A percentile compares a stretch with the other conserved stretches of the same genome.
These are phyloP conservation scores for Phaeotremella fagi DNA, from an alignment of 768 basidiomycete genomes.

Conservation along the genomic window DNA sequence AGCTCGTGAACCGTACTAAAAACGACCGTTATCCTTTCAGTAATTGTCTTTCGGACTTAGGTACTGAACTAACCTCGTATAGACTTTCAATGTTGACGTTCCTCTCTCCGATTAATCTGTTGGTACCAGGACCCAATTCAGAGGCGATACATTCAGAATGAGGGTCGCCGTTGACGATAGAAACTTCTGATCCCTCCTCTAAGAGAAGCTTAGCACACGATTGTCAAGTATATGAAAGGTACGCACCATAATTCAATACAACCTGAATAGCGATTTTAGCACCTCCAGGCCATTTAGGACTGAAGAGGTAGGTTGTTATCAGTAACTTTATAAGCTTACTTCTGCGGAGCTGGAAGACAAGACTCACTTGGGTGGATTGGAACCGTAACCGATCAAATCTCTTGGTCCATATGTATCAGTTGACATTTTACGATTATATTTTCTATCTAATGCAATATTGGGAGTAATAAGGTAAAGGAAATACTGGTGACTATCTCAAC, in stretches of 20 bases:
- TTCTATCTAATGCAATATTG: not conserved
- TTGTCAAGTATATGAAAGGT: not conserved
- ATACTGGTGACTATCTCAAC: not conserved
- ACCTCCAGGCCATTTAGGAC: slow-evolving; percentile 31
- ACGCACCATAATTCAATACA: slow-evolving; percentile 41
- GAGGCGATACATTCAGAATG: slow-evolving; percentile 21
- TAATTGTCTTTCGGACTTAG: not conserved
- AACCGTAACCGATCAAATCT: slow-evolving; percentile 26
- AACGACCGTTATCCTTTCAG: not conserved
- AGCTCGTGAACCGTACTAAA: slow-evolving; percentile 35
- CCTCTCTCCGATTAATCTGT: slow-evolving; percentile 17
- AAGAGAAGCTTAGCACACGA: not conserved
- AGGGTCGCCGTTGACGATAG: slow-evolving; percentile 33
- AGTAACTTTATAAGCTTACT: not conserved
- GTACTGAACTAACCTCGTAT: slow-evolving; percentile 23
- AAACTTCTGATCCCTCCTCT: slow-evolving; percentile 31
- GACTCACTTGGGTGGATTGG: slow-evolving; percentile 22
- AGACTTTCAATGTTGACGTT: slow-evolving; percentile 36
- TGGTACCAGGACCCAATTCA: slow-evolving; percentile 31
- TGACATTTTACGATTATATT: not conserved
- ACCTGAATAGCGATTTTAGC: slow-evolving; percentile 40
- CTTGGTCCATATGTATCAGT: slow-evolving; percentile 21
- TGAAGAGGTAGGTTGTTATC: slow-evolving; percentile 2
- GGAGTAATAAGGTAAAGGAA: not conserved
- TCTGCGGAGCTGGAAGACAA: not conserved